phyloP scores from a whole-genome alignment of 164 flowering plant genomes.

The Magnolia changhungtana region DNA sequence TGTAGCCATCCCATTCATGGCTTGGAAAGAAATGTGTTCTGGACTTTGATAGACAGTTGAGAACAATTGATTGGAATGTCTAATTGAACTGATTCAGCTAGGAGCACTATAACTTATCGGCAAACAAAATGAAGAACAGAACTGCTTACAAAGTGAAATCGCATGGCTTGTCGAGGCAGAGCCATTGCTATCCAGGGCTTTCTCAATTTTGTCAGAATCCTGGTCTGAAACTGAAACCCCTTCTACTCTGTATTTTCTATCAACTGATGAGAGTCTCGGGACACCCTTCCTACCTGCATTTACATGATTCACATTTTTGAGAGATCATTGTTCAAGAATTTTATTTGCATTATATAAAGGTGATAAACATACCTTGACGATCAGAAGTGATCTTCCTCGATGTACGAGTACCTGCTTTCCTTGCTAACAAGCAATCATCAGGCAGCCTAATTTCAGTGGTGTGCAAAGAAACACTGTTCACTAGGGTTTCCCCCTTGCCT shows the following conservation, averaged over 20 bases:
- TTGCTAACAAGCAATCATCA: slow-evolving; percentile 14
- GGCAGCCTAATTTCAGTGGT: slow-evolving; percentile 9
- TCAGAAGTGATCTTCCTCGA: slow-evolving; percentile 12
- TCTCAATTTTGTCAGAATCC: slow-evolving; percentile 17
- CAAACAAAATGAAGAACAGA: background rate
- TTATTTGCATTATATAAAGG: background rate
- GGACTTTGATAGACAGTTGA: too few relatives aligned
- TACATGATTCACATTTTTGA: background rate
- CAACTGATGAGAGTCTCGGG: slow-evolving; percentile 4
- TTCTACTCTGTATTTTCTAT: slow-evolving; percentile 12
- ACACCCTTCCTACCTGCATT: slow-evolving; percentile 23
- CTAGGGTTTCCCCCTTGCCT: slow-evolving; percentile 15
- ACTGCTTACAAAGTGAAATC: slow-evolving; percentile 26
- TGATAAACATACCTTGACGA: slow-evolving; percentile 35
- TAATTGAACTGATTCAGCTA: too few relatives aligned
- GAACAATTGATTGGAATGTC: too few relatives aligned
- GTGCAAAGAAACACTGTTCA: slow-evolving; percentile 11
- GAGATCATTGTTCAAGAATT: too few relatives aligned
- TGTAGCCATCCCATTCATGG: too few relatives aligned
- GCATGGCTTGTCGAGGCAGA: slow-evolving; percentile 14
- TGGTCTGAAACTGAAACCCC: slow-evolving; percentile 7
- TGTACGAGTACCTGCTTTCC: slow-evolving; percentile 17
- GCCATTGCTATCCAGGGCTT: slow-evolving; percentile 13
- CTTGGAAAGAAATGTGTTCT: too few relatives aligned
- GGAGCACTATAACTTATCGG: background rate